Percentiles rank a stretch among this genome's conserved stretches.
Evolutionary conservation across 2,329 filamentous ascomycete genomes (phyloP).

Genomic region (Neoarthrinium moseri): DNA sequence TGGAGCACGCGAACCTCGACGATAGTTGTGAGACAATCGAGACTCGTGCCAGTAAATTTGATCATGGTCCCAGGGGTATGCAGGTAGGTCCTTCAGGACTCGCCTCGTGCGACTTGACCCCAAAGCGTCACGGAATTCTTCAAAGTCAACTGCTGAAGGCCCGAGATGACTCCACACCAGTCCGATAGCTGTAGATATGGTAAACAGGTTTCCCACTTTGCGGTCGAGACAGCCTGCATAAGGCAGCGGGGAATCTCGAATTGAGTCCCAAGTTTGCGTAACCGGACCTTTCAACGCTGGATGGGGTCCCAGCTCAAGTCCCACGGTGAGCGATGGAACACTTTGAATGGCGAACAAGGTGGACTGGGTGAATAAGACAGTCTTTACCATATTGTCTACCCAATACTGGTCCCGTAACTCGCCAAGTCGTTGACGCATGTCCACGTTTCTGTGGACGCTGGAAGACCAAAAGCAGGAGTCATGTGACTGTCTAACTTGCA

Average conservation of each 20-base stretch:
- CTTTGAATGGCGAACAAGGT: too few relatives aligned
- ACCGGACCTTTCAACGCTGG: slow-evolving; percentile 40
- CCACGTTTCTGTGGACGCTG: slow-evolving; percentile 9
- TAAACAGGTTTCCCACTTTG: too few relatives aligned
- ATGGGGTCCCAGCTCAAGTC: slow-evolving; percentile 35
- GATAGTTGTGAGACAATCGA: too few relatives aligned
- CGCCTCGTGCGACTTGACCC: not conserved
- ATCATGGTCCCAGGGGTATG: slow-evolving; percentile 23
- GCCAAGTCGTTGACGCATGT: not conserved
- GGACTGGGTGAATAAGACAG: slow-evolving; percentile 24
- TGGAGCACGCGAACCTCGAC: too few relatives aligned
- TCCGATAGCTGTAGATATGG: too few relatives aligned
- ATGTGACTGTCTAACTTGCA: not conserved
- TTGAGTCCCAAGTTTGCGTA: slow-evolving; percentile 20
- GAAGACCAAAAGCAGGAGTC: slow-evolving; percentile 10
- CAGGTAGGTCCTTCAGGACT: not conserved
- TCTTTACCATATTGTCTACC: slow-evolving; percentile 17
- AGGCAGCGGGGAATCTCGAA: too few relatives aligned
- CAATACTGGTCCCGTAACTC: slow-evolving; percentile 16
- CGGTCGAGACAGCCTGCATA: too few relatives aligned
- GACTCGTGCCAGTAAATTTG: slow-evolving; percentile 35
- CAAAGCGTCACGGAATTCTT: not conserved
- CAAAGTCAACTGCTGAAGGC: not conserved
- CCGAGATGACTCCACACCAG: not conserved
- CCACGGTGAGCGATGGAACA: too few relatives aligned